Evolutionary conservation across 441 rosid species (phyloP), one percentile per base, ranked within the genome.

Genomic region (Cnidoscolus chayamansa): DNA sequence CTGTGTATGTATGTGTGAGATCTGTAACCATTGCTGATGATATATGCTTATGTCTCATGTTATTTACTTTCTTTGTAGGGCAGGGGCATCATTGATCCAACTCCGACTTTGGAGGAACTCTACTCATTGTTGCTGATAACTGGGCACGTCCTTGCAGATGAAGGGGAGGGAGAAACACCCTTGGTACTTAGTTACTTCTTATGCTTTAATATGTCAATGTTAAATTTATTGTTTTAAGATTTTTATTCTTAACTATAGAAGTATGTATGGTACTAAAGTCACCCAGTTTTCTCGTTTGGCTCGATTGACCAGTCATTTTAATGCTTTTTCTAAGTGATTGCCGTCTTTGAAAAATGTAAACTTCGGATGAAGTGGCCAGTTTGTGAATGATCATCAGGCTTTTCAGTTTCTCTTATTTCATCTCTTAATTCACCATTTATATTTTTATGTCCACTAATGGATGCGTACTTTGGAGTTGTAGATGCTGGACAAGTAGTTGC

Each of bases 91-190:
- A 82, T 77, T 72, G 97, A 93, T 82, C 94, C 80, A 49, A 95
- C 92, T 32, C 90, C 84, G 82, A 90, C 87, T 77, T 77, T 95
- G 86, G 99, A 95, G 81, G 99, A 95, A 85, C 84, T 91, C 63
- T 95, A 91, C 82, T 93, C 96, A 15, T 81, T 95, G 80, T 80
- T 93, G 79, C 76, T 95, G 59, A 87, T 95, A 82, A 85, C 83
- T 47, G 99, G 99, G 77, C 98, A 95, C 82, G 90, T 95, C 68
- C 91, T 95, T 83, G 98, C 96, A 60, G 99, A 95, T 84, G 99
- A 95, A 86, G 95, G 98, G 74, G 97, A 95, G 73, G 98, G 99
- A 72, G 99, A 95, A 85, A 95, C 98, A 11, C 98, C 99, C 70
- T 71, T 95, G 98, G 99, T 95, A 77, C 54, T 48, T 76, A 19